A percentile compares a stretch with the other conserved stretches of the same genome.
phyloP scores from a whole-genome alignment of 2,329 filamentous ascomycete species.

The Diaporthe capsici region DNA sequence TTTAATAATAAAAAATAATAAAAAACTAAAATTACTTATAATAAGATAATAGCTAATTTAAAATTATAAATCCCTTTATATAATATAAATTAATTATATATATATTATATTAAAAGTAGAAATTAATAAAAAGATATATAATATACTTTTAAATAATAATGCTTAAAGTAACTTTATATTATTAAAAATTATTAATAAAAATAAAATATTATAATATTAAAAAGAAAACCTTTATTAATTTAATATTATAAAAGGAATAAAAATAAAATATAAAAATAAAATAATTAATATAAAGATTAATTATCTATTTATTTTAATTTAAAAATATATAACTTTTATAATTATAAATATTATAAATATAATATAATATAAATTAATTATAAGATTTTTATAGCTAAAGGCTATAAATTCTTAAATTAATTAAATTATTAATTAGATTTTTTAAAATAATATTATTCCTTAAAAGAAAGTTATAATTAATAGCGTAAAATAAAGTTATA shows the following conservation, averaged over 20 bases:
- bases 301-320: no score
- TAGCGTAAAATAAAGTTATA: neutral
- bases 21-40: neutral
- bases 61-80: neutral
- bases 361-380: no score
- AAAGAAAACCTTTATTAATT: neutral
- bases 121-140: neutral
- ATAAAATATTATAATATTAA: neutral
- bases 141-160: neutral
- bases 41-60: neutral
- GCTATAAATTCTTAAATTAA: neutral
- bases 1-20: neutral
- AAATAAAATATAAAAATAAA: no score
- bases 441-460: neutral
- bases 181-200: conserved; percentile 9
- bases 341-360: no score
- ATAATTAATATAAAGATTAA: no score
- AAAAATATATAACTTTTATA: no score
- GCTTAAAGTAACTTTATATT: conserved; percentile 13
- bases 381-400: no score
- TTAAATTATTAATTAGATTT: neutral
- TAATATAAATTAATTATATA: neutral
- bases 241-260: neutral
- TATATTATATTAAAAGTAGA: neutral
- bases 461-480: neutral